Evolutionary conservation across 345 rosid genomes (phyloP), one percentile per base, ranked within the genome.

Genomic region (Salix purpurea): DNA sequence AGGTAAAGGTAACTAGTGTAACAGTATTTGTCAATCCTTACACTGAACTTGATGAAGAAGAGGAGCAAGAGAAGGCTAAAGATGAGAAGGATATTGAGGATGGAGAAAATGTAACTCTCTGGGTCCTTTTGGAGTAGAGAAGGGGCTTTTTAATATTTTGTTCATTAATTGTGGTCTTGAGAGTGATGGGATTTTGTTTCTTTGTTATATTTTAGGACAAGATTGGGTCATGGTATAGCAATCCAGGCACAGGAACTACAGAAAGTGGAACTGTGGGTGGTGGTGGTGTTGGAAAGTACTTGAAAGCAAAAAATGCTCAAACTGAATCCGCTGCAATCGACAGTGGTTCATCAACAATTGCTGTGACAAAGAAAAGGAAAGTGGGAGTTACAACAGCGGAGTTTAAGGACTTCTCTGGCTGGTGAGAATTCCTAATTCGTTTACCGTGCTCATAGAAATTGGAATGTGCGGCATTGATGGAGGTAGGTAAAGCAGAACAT

Each of bases 161-260:
- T 67, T 4, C 15, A 66, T 26, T n/a, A 8, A 19, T 37, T n/a
- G 34, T 48, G 69, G 21, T 70, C 12, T 19, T 62, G 1, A 64
- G 56, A 30, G 7, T 80, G 21, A 46, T 65, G 15, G 73, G 50
- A 32, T 71, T 5, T 69, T 65, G 70, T 37, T 77, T 68, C 58
- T 67, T 73, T 78, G 21, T 37, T 19, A 62, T 52, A 7, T 72
- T 83, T 82, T 86, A 92, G 98, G 97, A 90, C 21, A 92, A 89
- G 80, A 68, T 92, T 40, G 98, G 97, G 19, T 90, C 97, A 40
- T 94, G 98, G 94, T 94, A 88, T 84, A 94, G 97, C 83, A 91
- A 94, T 83, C 97, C 97, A 6, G 96, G 86, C 19, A 87, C 92
- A 32, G 94, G 92, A 77, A 37, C 90, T 40, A 69, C 87, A 56